phyloP scores from a whole-genome alignment of 805 yeast genomes.

The Wickerhamomyces sydowiorum region DNA sequence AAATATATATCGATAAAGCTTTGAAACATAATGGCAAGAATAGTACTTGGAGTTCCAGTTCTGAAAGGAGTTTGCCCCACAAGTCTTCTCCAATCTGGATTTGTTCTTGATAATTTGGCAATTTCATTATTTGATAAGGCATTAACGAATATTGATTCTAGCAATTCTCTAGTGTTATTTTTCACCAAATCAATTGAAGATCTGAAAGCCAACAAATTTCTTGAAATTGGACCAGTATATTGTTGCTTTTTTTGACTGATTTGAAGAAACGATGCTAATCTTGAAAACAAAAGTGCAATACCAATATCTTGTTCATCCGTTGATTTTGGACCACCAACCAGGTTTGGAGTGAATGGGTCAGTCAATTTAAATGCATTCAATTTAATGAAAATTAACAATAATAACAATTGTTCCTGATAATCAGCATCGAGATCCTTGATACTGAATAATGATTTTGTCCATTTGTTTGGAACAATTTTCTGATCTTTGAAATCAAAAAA shows the following conservation, averaged over 20 bases:
- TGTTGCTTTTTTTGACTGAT: constrained; percentile 46
- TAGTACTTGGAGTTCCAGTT: constrained; percentile 48
- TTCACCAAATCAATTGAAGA: constrained; percentile 54
- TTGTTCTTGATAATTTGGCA: constrained; percentile 41
- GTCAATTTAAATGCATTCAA: constrained; percentile 33
- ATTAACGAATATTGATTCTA: constrained; percentile 46
- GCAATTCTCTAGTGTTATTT: constrained; percentile 44
- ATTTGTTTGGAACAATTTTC: constrained; percentile 34
- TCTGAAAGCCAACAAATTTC: constrained; percentile 59
- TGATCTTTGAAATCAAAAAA: constrained; percentile 36
- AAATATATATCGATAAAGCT: constrained; percentile 23
- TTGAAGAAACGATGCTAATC: constrained; percentile 42
- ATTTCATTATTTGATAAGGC: constrained; percentile 52
- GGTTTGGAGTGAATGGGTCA: constrained; percentile 28
- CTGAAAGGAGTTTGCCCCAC: constrained; percentile 58
- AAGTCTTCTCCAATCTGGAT: constrained; percentile 53
- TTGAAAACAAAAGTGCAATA: constrained; percentile 37
- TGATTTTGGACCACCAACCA: constrained; percentile 33
- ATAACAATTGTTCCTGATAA: constrained; percentile 35
- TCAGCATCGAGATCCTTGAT: constrained; percentile 25
- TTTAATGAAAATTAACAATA: constrained; percentile 43
- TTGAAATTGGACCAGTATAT: constrained; percentile 67
- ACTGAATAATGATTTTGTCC: constrained; percentile 44
- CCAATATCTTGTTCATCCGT: constrained; percentile 23
- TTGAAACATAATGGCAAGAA: constrained; percentile 56